Conservation (phyloP, 768 basidiomycete genomes). For the Harrya chromipes region DNA sequence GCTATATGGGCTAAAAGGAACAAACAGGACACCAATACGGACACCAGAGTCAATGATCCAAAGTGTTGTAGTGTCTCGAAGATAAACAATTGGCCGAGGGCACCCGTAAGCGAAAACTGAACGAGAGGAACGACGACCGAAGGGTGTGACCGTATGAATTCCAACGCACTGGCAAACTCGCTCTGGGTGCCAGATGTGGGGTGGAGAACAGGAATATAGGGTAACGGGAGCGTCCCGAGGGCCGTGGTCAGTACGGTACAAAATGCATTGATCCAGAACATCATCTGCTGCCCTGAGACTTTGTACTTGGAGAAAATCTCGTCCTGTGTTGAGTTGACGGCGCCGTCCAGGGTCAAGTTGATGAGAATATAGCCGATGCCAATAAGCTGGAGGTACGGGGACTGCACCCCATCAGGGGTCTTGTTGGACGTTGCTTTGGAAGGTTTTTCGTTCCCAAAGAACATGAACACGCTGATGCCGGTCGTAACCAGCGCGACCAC, state of each 20-base stretch:
- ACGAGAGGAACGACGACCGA: constrained; percentile 66
- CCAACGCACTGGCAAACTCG: constrained; percentile 66
- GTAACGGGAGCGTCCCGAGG: constrained; percentile 72
- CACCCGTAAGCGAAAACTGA: constrained; percentile 87
- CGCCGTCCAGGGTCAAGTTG: constrained; percentile 90
- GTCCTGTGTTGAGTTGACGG: constrained; percentile 95
- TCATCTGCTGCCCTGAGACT: constrained; percentile 93
- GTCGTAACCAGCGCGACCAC: constrained; percentile 90
- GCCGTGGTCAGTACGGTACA: constrained; percentile 69
- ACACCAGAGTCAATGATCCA: constrained; percentile 87
- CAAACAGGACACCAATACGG: constrained; percentile 29
- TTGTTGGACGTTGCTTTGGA: constrained; percentile 36
- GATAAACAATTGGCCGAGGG: constrained; percentile 95
- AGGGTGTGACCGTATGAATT: constrained; percentile 78
- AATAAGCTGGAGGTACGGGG: constrained; percentile 58
- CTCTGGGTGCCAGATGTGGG: constrained; percentile 56
- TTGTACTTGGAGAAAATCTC: constrained; percentile 84
- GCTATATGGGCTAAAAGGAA: constrained; percentile 1
- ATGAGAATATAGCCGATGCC: constrained; percentile 75
- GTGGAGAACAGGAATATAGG: constrained; percentile 78
- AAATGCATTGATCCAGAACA: constrained; percentile 96
- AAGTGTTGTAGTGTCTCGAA: constrained; percentile 94
- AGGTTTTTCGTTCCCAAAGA: constrained; percentile 61
- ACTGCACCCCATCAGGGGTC: constrained; percentile 24
- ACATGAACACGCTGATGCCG: constrained; percentile 95